Evolutionary conservation across 1,284 basidiomycete species (phyloP).

Genomic region (Termitomyces sp.): DNA sequence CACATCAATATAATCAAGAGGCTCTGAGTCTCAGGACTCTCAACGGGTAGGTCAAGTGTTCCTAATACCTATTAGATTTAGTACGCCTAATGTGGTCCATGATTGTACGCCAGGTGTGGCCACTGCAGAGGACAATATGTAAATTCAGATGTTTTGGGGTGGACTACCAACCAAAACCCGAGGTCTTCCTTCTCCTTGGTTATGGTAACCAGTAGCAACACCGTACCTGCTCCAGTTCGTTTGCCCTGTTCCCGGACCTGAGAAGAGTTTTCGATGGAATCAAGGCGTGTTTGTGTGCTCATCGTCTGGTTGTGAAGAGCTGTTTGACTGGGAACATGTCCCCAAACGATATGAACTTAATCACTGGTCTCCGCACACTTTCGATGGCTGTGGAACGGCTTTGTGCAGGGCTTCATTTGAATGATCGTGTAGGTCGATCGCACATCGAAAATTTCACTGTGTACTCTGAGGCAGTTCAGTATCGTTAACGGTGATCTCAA

Average conservation of each 20-base stretch:
- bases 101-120: no score
- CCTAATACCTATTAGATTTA: no score
- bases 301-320: background rate
- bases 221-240: background rate
- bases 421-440: background rate
- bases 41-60: no score
- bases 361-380: background rate
- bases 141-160: background rate
- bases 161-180: background rate
- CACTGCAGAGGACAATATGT: background rate
- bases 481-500: background rate
- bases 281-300: background rate
- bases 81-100: no score
- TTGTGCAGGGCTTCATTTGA: background rate
- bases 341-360: background rate
- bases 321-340: background rate
- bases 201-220: background rate
- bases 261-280: background rate
- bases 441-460: background rate
- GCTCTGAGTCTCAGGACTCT: no score
- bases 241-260: background rate
- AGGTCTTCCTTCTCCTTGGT: background rate
- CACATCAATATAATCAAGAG: no score
- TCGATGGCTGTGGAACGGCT: background rate
- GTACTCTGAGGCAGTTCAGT: background rate